Conservation (phyloP, 768 basidiomycete genomes). For the Suillus clintonianus region DNA sequence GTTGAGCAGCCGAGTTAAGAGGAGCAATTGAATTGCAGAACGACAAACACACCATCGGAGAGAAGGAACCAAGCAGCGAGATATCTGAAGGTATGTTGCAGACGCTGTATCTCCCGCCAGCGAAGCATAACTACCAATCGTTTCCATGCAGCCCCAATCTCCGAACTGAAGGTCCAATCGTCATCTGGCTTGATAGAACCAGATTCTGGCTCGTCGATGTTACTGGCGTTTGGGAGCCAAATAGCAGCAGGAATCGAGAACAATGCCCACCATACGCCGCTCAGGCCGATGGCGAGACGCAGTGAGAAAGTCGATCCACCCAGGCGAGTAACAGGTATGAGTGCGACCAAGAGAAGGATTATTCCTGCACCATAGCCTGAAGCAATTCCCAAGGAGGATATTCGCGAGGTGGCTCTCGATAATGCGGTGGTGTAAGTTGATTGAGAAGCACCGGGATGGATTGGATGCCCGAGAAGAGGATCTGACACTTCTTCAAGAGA, state of each 20-base stretch:
- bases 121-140: constrained; percentile 74
- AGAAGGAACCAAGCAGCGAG: constrained; percentile 94
- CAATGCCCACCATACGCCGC: constrained; percentile 86
- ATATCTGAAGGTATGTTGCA: constrained; percentile 86
- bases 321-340: constrained; percentile 76
- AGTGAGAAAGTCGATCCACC: constrained; percentile 78
- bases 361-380: constrained; percentile 88
- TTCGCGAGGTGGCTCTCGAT: constrained; percentile 75
- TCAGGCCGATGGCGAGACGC: constrained; percentile 80
- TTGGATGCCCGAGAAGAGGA: constrained; percentile 36
- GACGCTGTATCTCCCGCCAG: constrained; percentile 67
- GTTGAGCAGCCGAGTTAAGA: not conserved
- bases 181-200: constrained; percentile 18
- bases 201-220: constrained; percentile 4
- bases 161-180: constrained; percentile 47
- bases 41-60: constrained; percentile 68
- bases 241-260: constrained; percentile 79
- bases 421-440: constrained; percentile 56
- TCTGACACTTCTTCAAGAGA: constrained; percentile 33
- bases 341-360: constrained; percentile 64
- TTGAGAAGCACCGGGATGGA: constrained; percentile 28
- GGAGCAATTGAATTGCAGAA: not conserved
- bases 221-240: constrained; percentile 58
- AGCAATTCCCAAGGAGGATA: constrained; percentile 85
- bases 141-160: constrained; percentile 74